A percentile compares a stretch with the other conserved stretches of the same genome.
These are phyloP conservation scores for Veloporphyrellus conicus DNA, from an alignment of 1,284 basidiomycete genomes.

Conservation along the genomic window DNA sequence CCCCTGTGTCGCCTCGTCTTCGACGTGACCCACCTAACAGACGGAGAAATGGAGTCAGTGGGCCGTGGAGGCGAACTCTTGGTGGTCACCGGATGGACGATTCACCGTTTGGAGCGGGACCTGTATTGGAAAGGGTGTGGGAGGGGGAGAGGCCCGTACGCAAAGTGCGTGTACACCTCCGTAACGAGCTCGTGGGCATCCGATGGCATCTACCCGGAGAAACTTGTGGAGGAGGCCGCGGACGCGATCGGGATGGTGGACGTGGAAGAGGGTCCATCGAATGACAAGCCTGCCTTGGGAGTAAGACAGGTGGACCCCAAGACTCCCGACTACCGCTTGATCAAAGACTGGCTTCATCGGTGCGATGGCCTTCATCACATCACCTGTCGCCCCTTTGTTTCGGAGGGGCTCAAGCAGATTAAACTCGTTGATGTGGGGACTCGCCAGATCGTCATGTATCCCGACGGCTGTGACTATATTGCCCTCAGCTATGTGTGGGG, in stretches of 20 bases:
- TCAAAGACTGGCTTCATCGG: constrained; percentile 10
- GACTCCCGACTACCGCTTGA: constrained; percentile 2
- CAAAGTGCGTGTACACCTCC: constrained; percentile 13
- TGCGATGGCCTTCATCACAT: constrained; percentile 9
- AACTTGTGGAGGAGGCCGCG: background rate
- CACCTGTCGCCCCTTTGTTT: constrained; percentile 6
- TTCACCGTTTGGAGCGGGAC: constrained; percentile 1
- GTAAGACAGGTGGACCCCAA: constrained; percentile 4
- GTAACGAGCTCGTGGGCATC: background rate
- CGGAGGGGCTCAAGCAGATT: constrained; percentile 5
- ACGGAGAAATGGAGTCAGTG: background rate
- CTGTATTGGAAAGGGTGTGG: constrained; percentile 1
- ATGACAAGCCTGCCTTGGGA: background rate
- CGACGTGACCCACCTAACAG: constrained; percentile 5
- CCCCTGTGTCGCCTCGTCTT: constrained; percentile 14
- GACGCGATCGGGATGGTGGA: constrained; percentile 10
- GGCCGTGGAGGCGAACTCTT: background rate
- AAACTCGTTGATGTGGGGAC: constrained; percentile 14
- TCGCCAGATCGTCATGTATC: constrained; percentile 11
- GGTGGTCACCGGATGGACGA: constrained; percentile 5
- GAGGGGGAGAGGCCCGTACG: constrained; percentile 6
- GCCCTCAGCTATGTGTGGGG: constrained; percentile 28
- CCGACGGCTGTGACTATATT: constrained; percentile 8
- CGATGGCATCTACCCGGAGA: background rate
- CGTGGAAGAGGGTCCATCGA: background rate